phyloP scores from a whole-genome alignment of 768 basidiomycete genomes.

The Scleroderma bovista region DNA sequence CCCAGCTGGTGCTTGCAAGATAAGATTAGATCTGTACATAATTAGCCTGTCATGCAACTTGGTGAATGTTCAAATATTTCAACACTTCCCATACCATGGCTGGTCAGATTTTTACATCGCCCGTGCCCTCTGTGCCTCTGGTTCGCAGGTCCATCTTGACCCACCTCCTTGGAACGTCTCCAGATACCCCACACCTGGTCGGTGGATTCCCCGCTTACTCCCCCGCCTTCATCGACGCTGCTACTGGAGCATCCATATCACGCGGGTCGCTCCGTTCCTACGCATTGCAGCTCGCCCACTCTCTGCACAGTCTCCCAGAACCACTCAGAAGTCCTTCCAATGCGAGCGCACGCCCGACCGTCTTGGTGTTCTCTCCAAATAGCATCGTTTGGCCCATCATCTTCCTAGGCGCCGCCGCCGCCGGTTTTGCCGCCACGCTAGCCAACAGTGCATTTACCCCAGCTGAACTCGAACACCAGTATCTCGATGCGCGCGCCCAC shows the following conservation, averaged over 20 bases:
- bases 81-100: slow-evolving; percentile 19
- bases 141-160: slow-evolving; percentile 27
- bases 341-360: slow-evolving; percentile 38
- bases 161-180: slow-evolving; percentile 19
- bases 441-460: slow-evolving; percentile 70
- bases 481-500: slow-evolving; percentile 58
- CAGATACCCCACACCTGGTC: slow-evolving; percentile 21
- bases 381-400: slow-evolving; percentile 50
- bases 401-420: slow-evolving; percentile 46
- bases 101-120: slow-evolving; percentile 13
- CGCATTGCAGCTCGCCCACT: slow-evolving; percentile 53
- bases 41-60: no score
- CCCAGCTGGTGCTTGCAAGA: no score
- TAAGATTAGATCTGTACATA: no score
- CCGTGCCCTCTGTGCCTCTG: slow-evolving; percentile 15
- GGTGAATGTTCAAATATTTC: no score
- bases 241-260: slow-evolving; percentile 49
- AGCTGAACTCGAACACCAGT: slow-evolving; percentile 67
- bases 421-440: slow-evolving; percentile 62
- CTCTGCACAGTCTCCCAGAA: slow-evolving; percentile 42
- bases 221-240: slow-evolving; percentile 64
- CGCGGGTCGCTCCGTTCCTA: slow-evolving; percentile 49
- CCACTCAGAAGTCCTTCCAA: slow-evolving; percentile 44
- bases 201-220: slow-evolving; percentile 39
- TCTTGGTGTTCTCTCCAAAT: slow-evolving; percentile 68